Evolutionary conservation across 225 moss, liverwort and hornwort genomes (phyloP).

Genomic region (Polytrichum formosum): DNA sequence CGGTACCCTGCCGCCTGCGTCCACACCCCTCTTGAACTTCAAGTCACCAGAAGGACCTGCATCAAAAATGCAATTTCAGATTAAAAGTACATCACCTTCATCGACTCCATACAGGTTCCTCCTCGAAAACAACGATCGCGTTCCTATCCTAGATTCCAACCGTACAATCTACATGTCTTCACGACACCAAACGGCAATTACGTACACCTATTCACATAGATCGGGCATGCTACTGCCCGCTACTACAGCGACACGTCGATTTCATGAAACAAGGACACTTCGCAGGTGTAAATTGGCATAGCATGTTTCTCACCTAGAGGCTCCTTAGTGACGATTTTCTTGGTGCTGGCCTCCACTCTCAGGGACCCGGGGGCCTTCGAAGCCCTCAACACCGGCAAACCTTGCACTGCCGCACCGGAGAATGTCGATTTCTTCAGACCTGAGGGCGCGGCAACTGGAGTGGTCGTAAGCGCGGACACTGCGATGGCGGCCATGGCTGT

Average conservation of each 20-base stretch:
- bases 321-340: conserved; percentile 29
- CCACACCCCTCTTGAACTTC: conserved; percentile 58
- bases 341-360: conserved; percentile 39
- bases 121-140: no score
- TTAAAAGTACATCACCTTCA: no score
- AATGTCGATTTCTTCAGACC: conserved; percentile 32
- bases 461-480: conserved; percentile 15
- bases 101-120: no score
- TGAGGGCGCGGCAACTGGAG: conserved; percentile 11
- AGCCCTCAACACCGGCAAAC: conserved; percentile 27
- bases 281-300: no score
- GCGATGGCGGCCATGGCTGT: conserved; percentile 37
- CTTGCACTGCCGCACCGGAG: conserved; percentile 30
- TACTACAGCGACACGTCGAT: no score
- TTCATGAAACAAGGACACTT: no score
- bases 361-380: conserved; percentile 18
- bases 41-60: conserved; percentile 56
- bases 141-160: no score
- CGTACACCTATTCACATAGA: no score
- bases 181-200: no score
- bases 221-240: no score
- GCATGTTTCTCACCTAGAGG: conserved; percentile 32
- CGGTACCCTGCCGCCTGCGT: conserved; percentile 48
- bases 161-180: no score
- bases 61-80: background rate